A percentile compares a stretch with the other conserved stretches of the same genome.
Conservation (phyloP, 305 asterid species). For the Salvia sclarea region DNA sequence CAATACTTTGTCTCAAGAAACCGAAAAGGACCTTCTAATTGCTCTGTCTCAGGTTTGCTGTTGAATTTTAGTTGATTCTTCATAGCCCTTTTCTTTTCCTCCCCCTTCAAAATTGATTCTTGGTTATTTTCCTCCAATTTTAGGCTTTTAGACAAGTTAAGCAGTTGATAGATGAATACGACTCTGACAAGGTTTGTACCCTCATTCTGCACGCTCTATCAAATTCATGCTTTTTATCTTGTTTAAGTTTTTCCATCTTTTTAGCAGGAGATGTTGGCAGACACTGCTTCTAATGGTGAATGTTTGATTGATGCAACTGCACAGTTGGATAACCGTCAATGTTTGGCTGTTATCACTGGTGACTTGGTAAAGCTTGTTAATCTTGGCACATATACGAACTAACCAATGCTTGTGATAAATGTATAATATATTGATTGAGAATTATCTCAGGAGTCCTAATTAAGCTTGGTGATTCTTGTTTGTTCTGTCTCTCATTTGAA, state of each 20-base stretch:
- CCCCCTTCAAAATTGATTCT: background rate
- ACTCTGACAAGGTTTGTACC: conserved; percentile 50
- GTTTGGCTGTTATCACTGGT: conserved; percentile 49
- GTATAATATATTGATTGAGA: background rate
- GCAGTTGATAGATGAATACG: conserved; percentile 54
- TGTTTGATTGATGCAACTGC: conserved; percentile 28
- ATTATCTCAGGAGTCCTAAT: background rate
- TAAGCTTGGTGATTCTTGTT: background rate
- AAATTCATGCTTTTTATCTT: background rate
- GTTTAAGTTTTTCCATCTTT: background rate
- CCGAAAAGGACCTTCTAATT: conserved; percentile 52
- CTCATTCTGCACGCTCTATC: background rate
- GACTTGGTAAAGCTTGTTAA: conserved; percentile 49
- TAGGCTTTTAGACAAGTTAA: conserved; percentile 65
- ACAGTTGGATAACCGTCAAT: conserved; percentile 40
- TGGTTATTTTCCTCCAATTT: background rate
- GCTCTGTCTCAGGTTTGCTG: conserved; percentile 64
- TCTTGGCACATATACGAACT: background rate
- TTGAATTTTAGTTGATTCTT: background rate
- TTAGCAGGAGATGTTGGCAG: conserved; percentile 43
- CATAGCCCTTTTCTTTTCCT: background rate
- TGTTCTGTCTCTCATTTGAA: background rate
- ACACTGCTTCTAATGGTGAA: conserved; percentile 32
- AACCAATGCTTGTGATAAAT: background rate
- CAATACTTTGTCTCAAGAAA: conserved; percentile 44